Evolutionary conservation across 2,329 filamentous ascomycete species (phyloP), one percentile per base, ranked within the genome.

Genomic region (Fusarium albidum): DNA sequence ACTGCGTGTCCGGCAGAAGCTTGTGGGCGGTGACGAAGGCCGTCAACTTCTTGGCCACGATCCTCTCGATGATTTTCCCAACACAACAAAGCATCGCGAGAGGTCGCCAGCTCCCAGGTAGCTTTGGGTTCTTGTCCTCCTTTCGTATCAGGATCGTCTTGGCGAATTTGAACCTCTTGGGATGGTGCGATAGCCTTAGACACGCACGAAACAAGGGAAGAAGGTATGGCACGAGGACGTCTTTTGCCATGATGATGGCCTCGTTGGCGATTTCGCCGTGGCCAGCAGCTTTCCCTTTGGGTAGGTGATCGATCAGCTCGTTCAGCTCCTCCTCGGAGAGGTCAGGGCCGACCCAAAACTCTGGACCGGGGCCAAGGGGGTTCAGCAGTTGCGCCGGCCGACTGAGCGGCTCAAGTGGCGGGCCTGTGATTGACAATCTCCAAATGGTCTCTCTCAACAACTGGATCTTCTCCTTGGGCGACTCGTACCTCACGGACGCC

Each of bases 51-150:
- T 38, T 28, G 15, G 31, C 29, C 14, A 43, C 29, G 9, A 52
- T 31, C 37, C 38, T 52, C 25, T 52, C 49, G 14, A 52, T 29
- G 3, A 52, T 15, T 21, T 59, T 59, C 8, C 53, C 33, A 1
- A 54, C 10, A 14, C n/a, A 26, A 0, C 32, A 28, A 12, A 57
- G 5, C 4, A 59, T 6, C 9, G 54, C 44, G n/a, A 55, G 44
- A 11, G 54, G 49, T 1, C 42, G 26, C 34, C 31, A 57, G 41
- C 40, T 49, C 3, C 39, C 55, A 12, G 38, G 37, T 3, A 9
- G 6, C 9, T 15, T 41, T 4, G 32, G 3, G 3, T n/a, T 9
- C 35, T 54, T 59, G 6, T n/a, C 38, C 10, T 17, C 12, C 49
- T 59, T 57, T 6, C 11, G 49, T 3, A 54, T 3, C 12, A 59